phyloP scores from a whole-genome alignment of 768 basidiomycete genomes.

The Strobilomyces dryophilus region DNA sequence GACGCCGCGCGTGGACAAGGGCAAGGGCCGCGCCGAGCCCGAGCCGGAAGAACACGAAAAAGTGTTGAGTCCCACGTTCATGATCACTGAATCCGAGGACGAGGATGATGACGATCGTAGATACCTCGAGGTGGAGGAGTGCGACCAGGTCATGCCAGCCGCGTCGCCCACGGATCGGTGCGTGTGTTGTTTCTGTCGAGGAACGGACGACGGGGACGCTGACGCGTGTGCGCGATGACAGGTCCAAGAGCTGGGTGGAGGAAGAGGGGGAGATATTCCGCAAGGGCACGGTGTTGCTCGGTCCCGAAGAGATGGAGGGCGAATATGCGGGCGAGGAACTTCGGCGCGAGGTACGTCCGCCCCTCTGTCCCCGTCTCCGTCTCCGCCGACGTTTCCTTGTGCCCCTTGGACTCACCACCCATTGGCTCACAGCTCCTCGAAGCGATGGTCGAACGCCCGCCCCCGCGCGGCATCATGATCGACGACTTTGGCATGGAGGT shows the following conservation, averaged over 20 bases:
- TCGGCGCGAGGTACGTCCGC: constrained; percentile 58
- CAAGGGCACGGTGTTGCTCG: constrained; percentile 77
- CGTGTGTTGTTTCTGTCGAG: constrained; percentile 11
- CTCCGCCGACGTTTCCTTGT: no score
- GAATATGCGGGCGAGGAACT: constrained; percentile 89
- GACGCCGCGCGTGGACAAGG: constrained; percentile 72
- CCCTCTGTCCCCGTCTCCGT: no score
- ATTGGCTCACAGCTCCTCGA: constrained; percentile 61
- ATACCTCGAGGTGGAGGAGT: constrained; percentile 34
- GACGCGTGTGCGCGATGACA: constrained; percentile 19
- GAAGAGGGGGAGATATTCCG: constrained; percentile 98
- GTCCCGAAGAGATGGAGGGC: constrained; percentile 83
- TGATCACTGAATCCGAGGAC: constrained; percentile 48
- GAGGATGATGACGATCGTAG: constrained; percentile 42
- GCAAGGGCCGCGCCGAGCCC: constrained; percentile 68
- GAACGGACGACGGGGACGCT: background rate
- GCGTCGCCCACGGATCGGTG: constrained; percentile 47
- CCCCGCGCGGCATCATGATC: constrained; percentile 57
- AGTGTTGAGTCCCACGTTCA: constrained; percentile 66
- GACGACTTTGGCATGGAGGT: constrained; percentile 44
- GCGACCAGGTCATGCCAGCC: constrained; percentile 24
- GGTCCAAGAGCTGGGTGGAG: constrained; percentile 78
- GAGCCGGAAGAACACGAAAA: constrained; percentile 66
- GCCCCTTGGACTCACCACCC: background rate
- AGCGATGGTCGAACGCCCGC: constrained; percentile 82